These are phyloP conservation scores for Phascolomyces articulosus DNA, from an alignment of 371 early-diverging fungal genomes.

Conservation along the genomic window DNA sequence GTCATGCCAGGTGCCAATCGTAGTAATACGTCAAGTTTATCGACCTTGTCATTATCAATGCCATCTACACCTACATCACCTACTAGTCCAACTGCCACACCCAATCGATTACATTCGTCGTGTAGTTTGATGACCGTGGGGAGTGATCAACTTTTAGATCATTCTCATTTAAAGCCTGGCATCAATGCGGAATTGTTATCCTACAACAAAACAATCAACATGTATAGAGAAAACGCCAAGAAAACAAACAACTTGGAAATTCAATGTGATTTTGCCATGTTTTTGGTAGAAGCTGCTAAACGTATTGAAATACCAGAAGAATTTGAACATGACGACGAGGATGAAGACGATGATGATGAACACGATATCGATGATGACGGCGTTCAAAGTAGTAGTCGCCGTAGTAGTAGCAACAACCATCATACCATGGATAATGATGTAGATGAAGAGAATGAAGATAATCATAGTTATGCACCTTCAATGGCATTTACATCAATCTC, in stretches of 20 bases:
- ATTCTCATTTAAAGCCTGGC: conserved; percentile 64
- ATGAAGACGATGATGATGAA: not conserved
- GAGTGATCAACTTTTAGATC: conserved; percentile 44
- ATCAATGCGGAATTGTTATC: conserved; percentile 62
- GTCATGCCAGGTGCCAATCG: not conserved
- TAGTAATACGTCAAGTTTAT: conserved; percentile 10
- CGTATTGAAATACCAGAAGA: conserved; percentile 21
- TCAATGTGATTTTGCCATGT: conserved; percentile 81
- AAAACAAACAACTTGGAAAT: conserved; percentile 74
- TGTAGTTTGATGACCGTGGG: conserved; percentile 15
- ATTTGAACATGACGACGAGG: conserved; percentile 9
- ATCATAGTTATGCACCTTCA: not conserved
- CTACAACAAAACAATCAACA: conserved; percentile 70
- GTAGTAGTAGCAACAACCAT: not conserved
- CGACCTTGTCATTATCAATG: conserved; percentile 6
- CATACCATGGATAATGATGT: not conserved
- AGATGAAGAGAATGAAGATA: not conserved
- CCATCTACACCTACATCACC: conserved; percentile 7
- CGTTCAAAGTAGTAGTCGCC: not conserved
- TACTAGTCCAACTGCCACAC: not conserved
- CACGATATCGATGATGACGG: not conserved
- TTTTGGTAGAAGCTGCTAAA: conserved; percentile 65
- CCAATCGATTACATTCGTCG: conserved; percentile 12
- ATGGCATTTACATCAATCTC: not conserved
- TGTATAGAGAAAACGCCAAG: conserved; percentile 79